Evolutionary conservation across 2,329 filamentous ascomycete genomes (phyloP).

Genomic region (Colletotrichum graminicola): DNA sequence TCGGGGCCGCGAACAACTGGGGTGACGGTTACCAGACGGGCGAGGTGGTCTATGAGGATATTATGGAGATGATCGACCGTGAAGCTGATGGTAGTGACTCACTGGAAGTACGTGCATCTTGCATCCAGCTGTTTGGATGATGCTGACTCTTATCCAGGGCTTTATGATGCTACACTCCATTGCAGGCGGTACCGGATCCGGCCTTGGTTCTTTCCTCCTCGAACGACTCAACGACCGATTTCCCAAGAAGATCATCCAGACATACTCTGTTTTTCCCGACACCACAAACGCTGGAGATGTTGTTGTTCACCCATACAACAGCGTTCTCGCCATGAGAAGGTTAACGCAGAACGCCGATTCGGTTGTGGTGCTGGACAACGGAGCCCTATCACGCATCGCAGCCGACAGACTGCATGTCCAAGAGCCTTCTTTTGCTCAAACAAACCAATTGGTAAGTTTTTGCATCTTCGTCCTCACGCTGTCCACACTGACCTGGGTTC

Average conservation of each 20-base stretch:
- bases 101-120: conserved; percentile 73
- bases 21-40: conserved; percentile 95
- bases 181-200: conserved; percentile 94
- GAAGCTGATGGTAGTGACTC: conserved; percentile 98
- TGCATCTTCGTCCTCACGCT: not conserved
- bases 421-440: conserved; percentile 96
- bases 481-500: conserved; percentile 28
- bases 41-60: conserved; percentile 92
- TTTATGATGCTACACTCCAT: conserved; percentile 99
- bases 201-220: conserved; percentile 93
- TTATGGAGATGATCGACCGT: conserved; percentile 99
- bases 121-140: not conserved
- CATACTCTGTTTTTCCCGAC: conserved; percentile 98
- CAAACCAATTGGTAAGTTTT: conserved; percentile 83
- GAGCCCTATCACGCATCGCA: conserved; percentile 91
- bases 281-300: conserved; percentile 89
- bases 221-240: conserved; percentile 97
- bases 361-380: conserved; percentile 97
- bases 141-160: conserved; percentile 65
- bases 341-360: conserved; percentile 97
- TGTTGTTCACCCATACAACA: conserved; percentile 98
- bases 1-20: conserved; percentile 98
- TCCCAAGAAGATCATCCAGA: conserved; percentile 99
- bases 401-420: conserved; percentile 95
- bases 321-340: conserved; percentile 88